Percentiles rank a stretch among this genome's conserved stretches.
Conservation (phyloP, 352 stramenopile species). For the Phytophthora podocarpi region DNA sequence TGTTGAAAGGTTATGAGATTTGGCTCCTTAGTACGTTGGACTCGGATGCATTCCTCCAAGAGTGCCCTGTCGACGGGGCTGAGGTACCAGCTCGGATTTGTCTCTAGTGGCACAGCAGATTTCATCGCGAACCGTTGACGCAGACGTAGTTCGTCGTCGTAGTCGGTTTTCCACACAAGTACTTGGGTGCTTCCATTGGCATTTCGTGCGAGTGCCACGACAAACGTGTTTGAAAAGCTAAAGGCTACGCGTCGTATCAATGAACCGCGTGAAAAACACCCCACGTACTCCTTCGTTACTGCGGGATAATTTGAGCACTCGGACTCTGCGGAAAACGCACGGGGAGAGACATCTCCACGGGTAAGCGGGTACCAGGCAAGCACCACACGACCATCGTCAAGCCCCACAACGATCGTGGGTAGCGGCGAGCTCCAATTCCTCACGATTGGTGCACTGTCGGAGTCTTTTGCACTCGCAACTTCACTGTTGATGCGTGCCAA, state of each 20-base stretch:
- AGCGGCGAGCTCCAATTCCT: constrained; percentile 51
- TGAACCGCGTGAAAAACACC: constrained; percentile 47
- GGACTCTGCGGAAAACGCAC: background rate
- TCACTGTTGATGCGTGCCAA: constrained; percentile 52
- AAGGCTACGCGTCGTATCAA: constrained; percentile 57
- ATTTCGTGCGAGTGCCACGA: constrained; percentile 55
- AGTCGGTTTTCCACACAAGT: constrained; percentile 80
- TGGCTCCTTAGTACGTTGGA: background rate
- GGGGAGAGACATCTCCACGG: constrained; percentile 29
- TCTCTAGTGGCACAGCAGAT: constrained; percentile 5
- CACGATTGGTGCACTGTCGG: background rate
- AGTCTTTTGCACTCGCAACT: background rate
- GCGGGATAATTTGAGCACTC: constrained; percentile 10
- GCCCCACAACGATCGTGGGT: constrained; percentile 52
- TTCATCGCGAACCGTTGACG: constrained; percentile 36
- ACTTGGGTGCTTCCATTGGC: constrained; percentile 41
- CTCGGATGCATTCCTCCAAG: constrained; percentile 21
- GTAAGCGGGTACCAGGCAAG: constrained; percentile 75
- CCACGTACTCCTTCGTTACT: constrained; percentile 62
- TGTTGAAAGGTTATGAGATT: background rate
- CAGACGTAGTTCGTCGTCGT: constrained; percentile 65
- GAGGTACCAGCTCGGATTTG: constrained; percentile 8
- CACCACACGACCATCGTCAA: constrained; percentile 57
- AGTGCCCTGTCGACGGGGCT: constrained; percentile 28
- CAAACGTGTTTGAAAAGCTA: constrained; percentile 55